Evolutionary conservation across 2,329 filamentous ascomycete species (phyloP), one percentile per base, ranked within the genome.

Genomic region (Fusarium longipes): DNA sequence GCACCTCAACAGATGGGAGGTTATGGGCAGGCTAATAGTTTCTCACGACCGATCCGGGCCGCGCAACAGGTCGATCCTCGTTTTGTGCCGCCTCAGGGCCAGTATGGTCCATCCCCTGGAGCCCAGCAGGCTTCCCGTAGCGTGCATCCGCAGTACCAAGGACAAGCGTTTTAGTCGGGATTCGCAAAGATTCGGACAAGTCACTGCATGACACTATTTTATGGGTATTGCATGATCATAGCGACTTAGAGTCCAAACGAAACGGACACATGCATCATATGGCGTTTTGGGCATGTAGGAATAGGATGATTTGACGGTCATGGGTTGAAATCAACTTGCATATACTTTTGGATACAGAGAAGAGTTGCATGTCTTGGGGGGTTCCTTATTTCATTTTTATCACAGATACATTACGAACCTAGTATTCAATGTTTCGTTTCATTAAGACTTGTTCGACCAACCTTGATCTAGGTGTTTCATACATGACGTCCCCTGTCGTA

Each of bases 121-220:
- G 25, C 52, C 4, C 54, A 56, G 36, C 74, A 71, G 47, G 42
- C 60, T 11, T 57, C 63, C 24, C 67, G 71, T 9, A 72, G 63
- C 39, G 51, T 72, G 38, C 72, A 74, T 24, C 74, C 72, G 4
- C 75, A 75, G 18, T 77, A 79, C 44, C 78, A 81, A 47, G 77
- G 78, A 12, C 78, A 79, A 49, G 77, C 77, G 15, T 79, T 78
- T 51, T 79, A 70, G 58, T 32, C 27, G 4, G 30, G 50, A 33
- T 57, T 48, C 18, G 36, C n/a, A 22, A 35, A 38, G 32, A 15
- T 42, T 18, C 4, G 36, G 30, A 15, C 20, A 42, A 27, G 39
- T 11, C 9, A 47, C 36, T 42, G 4, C 25, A 27, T 42, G 35
- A 18, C 17, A 38, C 17, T 29, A n/a, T 42, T 57, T 57, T 42